Base-by-base conservation (phyloP, 225 moss, liverwort and hornwort genomes). In the Sphagnum tenellum region DNA sequence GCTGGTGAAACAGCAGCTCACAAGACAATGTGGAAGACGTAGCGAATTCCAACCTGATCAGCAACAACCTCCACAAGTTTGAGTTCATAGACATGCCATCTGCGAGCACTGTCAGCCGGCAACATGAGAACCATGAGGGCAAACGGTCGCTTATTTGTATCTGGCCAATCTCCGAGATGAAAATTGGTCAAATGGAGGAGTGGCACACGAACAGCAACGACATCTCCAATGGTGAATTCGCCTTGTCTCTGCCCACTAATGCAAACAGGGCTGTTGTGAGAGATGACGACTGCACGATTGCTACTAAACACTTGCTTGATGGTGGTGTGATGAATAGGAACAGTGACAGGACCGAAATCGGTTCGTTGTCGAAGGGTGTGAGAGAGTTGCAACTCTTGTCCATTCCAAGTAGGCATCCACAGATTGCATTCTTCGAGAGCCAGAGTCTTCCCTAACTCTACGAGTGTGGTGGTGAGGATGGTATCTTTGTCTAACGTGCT, bases 81-180 rank as follows among this genome's bases (percentile, higher is more conserved):
- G 47, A 64, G 49, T 51, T 64, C 64, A 50, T 64, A 49, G 6
- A 64, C 64, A 50, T 64, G 64, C 64, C 64, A 64, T 49, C 64
- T 64, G 7, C 64, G 46, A 4, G 64, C 64, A 64, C 64, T 64
- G 51, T 64, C 64, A 10, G 64, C 47, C 12, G 64, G 64, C 64
- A 64, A 12, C 64, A 64, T 64, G 49, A 64, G 64, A 49, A 64
- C 64, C 64, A 64, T 64, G 49, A 64, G 64, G 8, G 64, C 64
- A 64, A 9, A 64, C 1, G 64, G 46, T 3, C 48, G 64, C 47
- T 64, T 64, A 2, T 47, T 5, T 5, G 46, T 47, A 6, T 64
- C 64, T 11, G 64, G 64, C 64, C 64, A 64, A 10, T 64, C 64
- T 5, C 64, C 48, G 13, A 10, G 47, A 49, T 50, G 48, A 12